These are phyloP conservation scores for Canavalia gladiata DNA, from an alignment of 306 rosid genomes.

Conservation along the genomic window DNA sequence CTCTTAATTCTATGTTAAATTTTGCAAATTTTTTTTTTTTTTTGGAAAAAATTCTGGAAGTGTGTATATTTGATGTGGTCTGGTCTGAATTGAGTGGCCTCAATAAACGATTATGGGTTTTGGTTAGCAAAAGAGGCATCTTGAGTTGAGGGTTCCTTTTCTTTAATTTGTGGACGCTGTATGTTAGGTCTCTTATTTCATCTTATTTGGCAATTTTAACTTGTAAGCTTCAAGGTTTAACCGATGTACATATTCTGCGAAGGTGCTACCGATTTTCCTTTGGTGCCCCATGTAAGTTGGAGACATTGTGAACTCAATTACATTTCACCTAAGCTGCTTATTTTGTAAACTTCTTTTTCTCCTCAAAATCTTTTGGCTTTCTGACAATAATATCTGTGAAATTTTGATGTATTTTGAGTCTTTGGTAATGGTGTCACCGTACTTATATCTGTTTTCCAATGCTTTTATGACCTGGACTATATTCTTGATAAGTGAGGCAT, in stretches of 20 bases:
- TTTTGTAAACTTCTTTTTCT: not conserved
- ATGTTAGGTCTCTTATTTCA: not conserved
- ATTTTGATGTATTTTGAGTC: slow-evolving; percentile 10
- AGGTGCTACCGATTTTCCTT: not conserved
- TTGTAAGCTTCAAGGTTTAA: slow-evolving; percentile 19
- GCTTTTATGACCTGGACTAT: slow-evolving; percentile 24
- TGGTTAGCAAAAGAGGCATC: slow-evolving; percentile 14
- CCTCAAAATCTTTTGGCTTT: not conserved
- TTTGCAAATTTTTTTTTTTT: not conserved
- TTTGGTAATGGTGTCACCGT: not conserved
- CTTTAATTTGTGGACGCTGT: slow-evolving; percentile 13
- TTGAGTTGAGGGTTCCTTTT: slow-evolving; percentile 36
- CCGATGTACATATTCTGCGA: not conserved
- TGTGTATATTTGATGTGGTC: slow-evolving; percentile 27
- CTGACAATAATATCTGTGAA: not conserved
- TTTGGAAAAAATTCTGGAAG: not conserved
- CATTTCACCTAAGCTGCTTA: not conserved
- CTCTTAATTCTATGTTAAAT: not conserved
- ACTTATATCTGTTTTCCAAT: slow-evolving; percentile 25
- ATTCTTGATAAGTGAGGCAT: slow-evolving; percentile 17
- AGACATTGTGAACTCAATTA: not conserved
- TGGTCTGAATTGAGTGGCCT: slow-evolving; percentile 31
- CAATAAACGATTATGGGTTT: slow-evolving; percentile 21
- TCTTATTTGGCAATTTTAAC: slow-evolving; percentile 22
- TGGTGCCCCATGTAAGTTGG: not conserved